These are phyloP conservation scores for Geranium incanum DNA, from an alignment of 441 rosid genomes.

Conservation along the genomic window DNA sequence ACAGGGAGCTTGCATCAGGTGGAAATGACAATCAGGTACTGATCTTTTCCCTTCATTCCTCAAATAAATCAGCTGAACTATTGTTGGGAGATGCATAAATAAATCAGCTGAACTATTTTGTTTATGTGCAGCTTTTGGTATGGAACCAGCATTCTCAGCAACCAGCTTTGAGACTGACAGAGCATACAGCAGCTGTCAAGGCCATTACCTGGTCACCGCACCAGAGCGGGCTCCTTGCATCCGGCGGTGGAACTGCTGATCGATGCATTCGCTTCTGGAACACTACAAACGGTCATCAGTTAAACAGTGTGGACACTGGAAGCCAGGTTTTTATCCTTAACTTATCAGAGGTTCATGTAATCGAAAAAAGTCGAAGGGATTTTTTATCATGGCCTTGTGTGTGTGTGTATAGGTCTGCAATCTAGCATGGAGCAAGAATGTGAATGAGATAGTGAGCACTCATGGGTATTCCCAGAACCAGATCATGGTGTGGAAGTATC, in stretches of 20 bases:
- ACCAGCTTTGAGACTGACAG: conserved; percentile 64
- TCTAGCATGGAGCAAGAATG: conserved; percentile 96
- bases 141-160: conserved; percentile 95
- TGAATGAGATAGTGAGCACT: conserved; percentile 91
- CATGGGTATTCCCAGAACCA: conserved; percentile 98
- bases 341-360: not conserved
- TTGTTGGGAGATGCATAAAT: not conserved
- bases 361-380: not conserved
- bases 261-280: conserved; percentile 95
- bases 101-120: conserved; percentile 9
- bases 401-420: conserved; percentile 58
- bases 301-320: conserved; percentile 82
- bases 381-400: not conserved
- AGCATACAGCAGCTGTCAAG: conserved; percentile 95
- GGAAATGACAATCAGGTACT: conserved; percentile 94
- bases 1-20: conserved; percentile 96
- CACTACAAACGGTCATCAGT: conserved; percentile 79
- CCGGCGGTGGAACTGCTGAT: conserved; percentile 98
- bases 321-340: conserved; percentile 53
- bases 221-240: conserved; percentile 84
- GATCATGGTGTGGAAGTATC: conserved; percentile 97
- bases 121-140: conserved; percentile 57
- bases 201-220: conserved; percentile 99
- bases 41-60: not conserved
- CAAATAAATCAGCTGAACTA: too few species aligned